Base-by-base conservation (phyloP, 2,329 filamentous ascomycete genomes). In the Fusarium illudens region DNA sequence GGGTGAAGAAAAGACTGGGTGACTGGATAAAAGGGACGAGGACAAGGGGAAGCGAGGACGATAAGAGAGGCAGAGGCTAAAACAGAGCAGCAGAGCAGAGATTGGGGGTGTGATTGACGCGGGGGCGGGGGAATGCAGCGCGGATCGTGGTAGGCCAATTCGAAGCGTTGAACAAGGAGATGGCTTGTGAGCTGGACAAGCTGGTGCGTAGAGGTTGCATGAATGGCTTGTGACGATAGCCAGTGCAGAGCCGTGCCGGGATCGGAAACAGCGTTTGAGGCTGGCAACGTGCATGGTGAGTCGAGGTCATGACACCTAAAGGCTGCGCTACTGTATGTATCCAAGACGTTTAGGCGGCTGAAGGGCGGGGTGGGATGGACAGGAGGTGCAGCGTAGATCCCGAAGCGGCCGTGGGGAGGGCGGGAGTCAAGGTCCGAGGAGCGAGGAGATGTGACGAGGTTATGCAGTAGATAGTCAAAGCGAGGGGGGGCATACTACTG, bases 111-210 rank as follows among this genome's bases (percentile, higher is more conserved):
- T 49, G 37, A 42, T 46, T 46, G 20, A 44, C 37, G 52, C 52
- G 52, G 52, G 52, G 52, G 52, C 52, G 52, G 52, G 51, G 52
- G 46, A 33, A 29, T 34, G 39, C 32, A 46, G 10, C 20, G 12
- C 15, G 42, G 19, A 36, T 48, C 20, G 15, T 55, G 65, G 67
- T 61, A 69, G 50, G 62, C 7, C 32, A 39, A 42, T 52, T 32
- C 32, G 17, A 58, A n/a, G 20, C 17, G 51, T 54, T 54, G 34
- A 54, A 39, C 25, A 29, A 42, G 36, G 25, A 39, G n/a, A 36
- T 39, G 42, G 30, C 55, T 48, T 59, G 19, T n/a, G 58, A 59
- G 39, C 37, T 39, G 27, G 33, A 32, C 27, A 27, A 30, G 44
- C n/a, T 60, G n/a, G 17, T 50, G 42, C 33, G 27, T 27, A 29